Base-by-base conservation (phyloP, 345 rosid genomes). In the Geranium brycei region DNA sequence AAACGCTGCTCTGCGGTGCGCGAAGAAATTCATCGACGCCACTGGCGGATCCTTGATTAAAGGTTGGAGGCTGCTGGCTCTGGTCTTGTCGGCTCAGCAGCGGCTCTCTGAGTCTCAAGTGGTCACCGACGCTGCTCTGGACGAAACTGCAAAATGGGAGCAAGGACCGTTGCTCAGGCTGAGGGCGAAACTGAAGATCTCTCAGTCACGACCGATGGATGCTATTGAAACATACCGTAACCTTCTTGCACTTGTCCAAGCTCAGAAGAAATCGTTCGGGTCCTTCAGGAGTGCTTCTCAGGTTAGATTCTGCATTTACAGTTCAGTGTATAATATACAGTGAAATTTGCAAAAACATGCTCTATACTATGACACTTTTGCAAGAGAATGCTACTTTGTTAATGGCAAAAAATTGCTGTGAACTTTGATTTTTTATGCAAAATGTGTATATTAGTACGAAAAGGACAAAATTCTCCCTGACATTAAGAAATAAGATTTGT, bases 81-180 rank as follows among this genome's bases (percentile, higher is more conserved):
- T 87, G 63, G 85, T 89, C 74, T 76, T 92, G 74, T 86, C 96
- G 0, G 96, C 96, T 72, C 96, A 89, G 61, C 95, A 87, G 58
- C 77, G 88, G 70, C 87, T 83, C 71, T 67, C 95, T 4, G 95
- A 87, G 82, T 89, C 98, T 70, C 90, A 83, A 72, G 89, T 86
- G 60, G 96, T 92, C 47, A 87, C 77, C 5, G 95, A 83, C 74
- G 98, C 96, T 67, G 95, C 96, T 71, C 78, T 89, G 60, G 96
- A 89, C 66, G 96, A 89, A 88, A 89, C 88, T 28, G 82, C 88
- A 56, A 89, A 84, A 67, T 92, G 96, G 96, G 96, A 92, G 66
- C 95, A 87, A 76, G 91, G 87, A 60, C 88, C 88, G 53, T 70
- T 92, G 17, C 81, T 89, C 66, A 87, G 81, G 78, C 76, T 89